Evolutionary conservation across 257 asterid genomes (phyloP).

Genomic region (Fraxinus americana): DNA sequence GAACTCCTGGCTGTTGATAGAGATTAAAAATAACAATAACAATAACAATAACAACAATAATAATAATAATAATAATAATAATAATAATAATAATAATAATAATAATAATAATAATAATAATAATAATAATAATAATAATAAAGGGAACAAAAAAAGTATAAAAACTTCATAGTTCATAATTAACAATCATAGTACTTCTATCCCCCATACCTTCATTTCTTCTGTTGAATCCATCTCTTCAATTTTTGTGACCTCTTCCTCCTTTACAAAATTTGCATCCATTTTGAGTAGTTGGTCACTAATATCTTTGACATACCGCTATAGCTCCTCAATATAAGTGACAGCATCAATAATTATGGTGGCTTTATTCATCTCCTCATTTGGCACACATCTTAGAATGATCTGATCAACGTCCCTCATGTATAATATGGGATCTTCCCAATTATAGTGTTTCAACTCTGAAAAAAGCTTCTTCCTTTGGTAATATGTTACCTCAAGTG

Average conservation of each 20-base stretch:
- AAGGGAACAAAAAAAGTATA: no score
- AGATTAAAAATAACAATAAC: no score
- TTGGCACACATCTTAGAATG: no score
- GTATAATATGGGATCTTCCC: no score
- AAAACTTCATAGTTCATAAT: not conserved
- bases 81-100: no score
- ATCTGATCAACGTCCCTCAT: no score
- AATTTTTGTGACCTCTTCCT: conserved; percentile 23
- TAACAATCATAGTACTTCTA: conserved; percentile 37
- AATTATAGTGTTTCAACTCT: no score
- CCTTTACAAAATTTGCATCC: conserved; percentile 37
- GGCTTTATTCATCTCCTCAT: conserved; percentile 44
- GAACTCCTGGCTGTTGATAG: conserved; percentile 49
- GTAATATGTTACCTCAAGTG: no score
- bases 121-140: not conserved
- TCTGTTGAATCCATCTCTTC: conserved; percentile 37
- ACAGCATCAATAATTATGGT: conserved; percentile 77
- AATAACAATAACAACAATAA: no score
- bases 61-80: no score
- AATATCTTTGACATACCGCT: conserved; percentile 50
- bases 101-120: no score
- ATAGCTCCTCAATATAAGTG: conserved; percentile 60
- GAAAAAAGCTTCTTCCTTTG: no score
- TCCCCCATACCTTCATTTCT: conserved; percentile 41
- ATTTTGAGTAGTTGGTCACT: conserved; percentile 46